Conservation (phyloP, 768 basidiomycete species). For the Ramaria rubella region DNA sequence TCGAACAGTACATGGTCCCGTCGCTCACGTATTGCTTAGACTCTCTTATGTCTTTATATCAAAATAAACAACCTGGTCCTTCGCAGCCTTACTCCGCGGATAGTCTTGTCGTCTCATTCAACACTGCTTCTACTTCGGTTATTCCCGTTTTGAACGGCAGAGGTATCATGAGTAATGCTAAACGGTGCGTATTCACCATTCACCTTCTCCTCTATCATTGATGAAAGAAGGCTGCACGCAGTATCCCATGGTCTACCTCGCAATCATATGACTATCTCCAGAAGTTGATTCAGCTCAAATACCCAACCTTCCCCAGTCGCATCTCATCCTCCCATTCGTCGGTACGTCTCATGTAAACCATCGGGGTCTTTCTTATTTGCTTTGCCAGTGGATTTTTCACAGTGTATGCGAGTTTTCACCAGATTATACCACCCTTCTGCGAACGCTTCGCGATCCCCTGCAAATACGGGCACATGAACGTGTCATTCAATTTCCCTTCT, state of each 20-base stretch:
- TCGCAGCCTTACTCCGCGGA: conserved; percentile 46
- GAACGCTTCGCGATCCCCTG: conserved; percentile 57
- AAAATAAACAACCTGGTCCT: conserved; percentile 49
- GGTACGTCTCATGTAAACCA: conserved; percentile 35
- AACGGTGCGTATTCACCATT: conserved; percentile 54
- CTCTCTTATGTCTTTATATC: conserved; percentile 86
- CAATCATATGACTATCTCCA: conserved; percentile 90
- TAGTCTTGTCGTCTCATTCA: conserved; percentile 86
- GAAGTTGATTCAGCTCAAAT: conserved; percentile 92
- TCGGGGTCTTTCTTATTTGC: background rate
- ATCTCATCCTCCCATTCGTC: conserved; percentile 71
- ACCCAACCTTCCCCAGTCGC: conserved; percentile 85
- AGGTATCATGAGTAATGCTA: conserved; percentile 78
- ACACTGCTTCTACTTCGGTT: conserved; percentile 84
- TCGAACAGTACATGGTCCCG: conserved; percentile 86
- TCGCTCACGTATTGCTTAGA: conserved; percentile 85
- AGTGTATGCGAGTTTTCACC: conserved; percentile 78
- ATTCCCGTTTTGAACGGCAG: conserved; percentile 81
- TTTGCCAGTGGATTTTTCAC: conserved; percentile 78
- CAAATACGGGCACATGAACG: conserved; percentile 58
- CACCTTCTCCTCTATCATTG: background rate
- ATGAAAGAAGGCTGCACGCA: conserved; percentile 26
- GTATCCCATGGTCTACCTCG: conserved; percentile 90
- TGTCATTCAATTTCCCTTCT: conserved; percentile 85
- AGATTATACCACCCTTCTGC: conserved; percentile 68